Base-by-base conservation (phyloP, 1,139 yeast genomes). In the Suhomyces panamericanus region DNA sequence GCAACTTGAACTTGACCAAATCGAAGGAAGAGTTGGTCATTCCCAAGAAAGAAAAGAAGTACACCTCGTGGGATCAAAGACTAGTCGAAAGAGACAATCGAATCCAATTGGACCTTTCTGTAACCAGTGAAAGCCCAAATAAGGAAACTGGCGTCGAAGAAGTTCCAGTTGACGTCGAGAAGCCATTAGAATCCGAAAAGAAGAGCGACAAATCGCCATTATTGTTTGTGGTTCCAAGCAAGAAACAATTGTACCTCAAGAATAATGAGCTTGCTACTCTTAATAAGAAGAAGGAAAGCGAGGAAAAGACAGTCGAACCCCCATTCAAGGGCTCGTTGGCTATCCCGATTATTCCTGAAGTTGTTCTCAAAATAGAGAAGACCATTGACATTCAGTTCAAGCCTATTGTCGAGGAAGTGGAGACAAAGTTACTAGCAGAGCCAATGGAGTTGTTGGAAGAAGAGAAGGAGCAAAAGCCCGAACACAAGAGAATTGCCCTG, bases 11-110 rank as follows among this genome's bases (percentile, higher is more conserved):
- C 43, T 54, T 69, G 29, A 53, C 64, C 11, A 72, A 69, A 48
- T 64, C 77, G 1, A 70, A 69, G 45, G 78, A 73, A 33, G 77
- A 71, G 37, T 59, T 73, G 15, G 64, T 73, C 10, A 49, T 63
- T 35, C 69, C 73, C 1, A 65, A 62, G 43, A 63, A 57, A 37
- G 63, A 63, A 9, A 64, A 63, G 45, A 57, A 62, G 15, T 72
- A 62, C 48, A 48, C 69, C n/a, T 63, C 78, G 0, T 73, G 78
- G 78, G 58, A 64, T 32, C 67, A 69, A 36, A 51, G 77, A 22
- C 52, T 71, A 35, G 39, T 54, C 8, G 57, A 64, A 32, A 56
- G 79, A 41, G 76, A 73, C 46, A 51, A 55, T 12, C 24, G 49
- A 2, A 58, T 71, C 4, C 60, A 60, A 38, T 57, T 62, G 54